A percentile compares a stretch with the other conserved stretches of the same genome.
Conservation (phyloP, 2,329 filamentous ascomycete genomes). For the Fusarium verrucosum region DNA sequence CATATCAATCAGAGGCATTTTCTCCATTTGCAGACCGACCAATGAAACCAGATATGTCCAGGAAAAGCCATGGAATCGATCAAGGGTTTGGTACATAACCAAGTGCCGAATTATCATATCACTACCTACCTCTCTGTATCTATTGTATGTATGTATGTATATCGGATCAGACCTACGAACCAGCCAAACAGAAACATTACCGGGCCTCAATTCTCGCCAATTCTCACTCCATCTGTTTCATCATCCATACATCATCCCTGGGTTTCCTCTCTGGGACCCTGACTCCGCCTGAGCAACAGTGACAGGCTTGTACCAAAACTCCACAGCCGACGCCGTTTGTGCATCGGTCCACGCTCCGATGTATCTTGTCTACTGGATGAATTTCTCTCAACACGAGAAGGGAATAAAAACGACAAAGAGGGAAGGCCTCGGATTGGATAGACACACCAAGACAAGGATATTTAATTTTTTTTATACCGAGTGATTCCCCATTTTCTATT, state of each 20-base stretch:
- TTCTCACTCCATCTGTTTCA: constrained; percentile 15
- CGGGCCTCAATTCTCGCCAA: not conserved
- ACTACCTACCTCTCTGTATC: not conserved
- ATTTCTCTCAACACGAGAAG: constrained; percentile 3
- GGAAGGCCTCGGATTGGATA: not conserved
- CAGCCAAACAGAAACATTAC: constrained; percentile 6
- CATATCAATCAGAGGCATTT: constrained; percentile 14
- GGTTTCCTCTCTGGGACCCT: constrained; percentile 28
- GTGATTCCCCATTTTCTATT: constrained; percentile 20
- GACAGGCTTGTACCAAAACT: constrained; percentile 25
- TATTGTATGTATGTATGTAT: not conserved
- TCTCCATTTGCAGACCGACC: not conserved
- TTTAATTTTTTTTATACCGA: constrained; percentile 29
- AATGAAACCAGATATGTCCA: not conserved
- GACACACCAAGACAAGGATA: not conserved
- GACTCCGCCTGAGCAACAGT: constrained; percentile 18
- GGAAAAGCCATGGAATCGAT: not conserved
- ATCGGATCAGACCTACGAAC: not conserved
- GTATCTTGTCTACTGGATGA: constrained; percentile 10
- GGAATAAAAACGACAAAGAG: not conserved
- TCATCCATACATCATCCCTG: constrained; percentile 33
- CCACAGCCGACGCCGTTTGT: constrained; percentile 20
- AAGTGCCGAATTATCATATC: not conserved
- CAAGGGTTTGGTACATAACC: not conserved
- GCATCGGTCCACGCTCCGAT: constrained; percentile 27